Base-by-base conservation (phyloP, 495 filamentous ascomycete species). In the Niebla homalea region DNA sequence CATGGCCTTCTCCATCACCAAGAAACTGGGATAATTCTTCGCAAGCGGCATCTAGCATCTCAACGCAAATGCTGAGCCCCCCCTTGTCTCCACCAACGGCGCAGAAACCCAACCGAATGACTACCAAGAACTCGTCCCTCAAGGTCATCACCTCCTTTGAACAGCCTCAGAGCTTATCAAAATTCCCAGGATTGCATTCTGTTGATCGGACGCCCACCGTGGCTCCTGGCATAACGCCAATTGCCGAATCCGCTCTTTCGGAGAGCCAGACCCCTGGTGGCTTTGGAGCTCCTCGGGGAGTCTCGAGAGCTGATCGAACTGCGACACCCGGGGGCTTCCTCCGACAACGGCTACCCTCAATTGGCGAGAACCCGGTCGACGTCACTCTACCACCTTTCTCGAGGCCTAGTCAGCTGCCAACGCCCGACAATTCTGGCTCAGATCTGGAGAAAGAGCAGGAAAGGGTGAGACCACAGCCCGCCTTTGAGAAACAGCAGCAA, bases 101-200 rank as follows among this genome's bases (percentile, higher is more conserved):
- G 5, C 59, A 52, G 43, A 51, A 61, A 26, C 59, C 66, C 32
- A 53, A 57, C 1, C 60, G 67, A 32, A 58, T 63, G 40, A 68
- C 81, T 43, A 78, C 79, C 14, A 94, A 92, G 67, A 81, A 79
- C 12, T 82, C 87, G n/a, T 74, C 89, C 4, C 74, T 98, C 36
- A 97, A 95, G 63, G 75, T 98, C 1, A 94, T 97, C 54, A 98
- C 92, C 6, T 78, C 83, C 0, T 97, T 98, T 49, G 81, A 80
- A 19, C 65, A 71, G n/a, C 67, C 67, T 26, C 69, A 75, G 37
- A 26, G 49, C 15, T 76, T 76, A 47, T 74, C 76, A 57, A 79
- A 75, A 52, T 87, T 89, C 64, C 83, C 85, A 35, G 77, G 79
- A 16, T 62, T 74, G 22, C 72, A 69, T 46, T 75, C 71, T 11